Evolutionary conservation across 1,284 basidiomycete species (phyloP), one percentile per base, ranked within the genome.

Genomic region (Porodaedalea pini): DNA sequence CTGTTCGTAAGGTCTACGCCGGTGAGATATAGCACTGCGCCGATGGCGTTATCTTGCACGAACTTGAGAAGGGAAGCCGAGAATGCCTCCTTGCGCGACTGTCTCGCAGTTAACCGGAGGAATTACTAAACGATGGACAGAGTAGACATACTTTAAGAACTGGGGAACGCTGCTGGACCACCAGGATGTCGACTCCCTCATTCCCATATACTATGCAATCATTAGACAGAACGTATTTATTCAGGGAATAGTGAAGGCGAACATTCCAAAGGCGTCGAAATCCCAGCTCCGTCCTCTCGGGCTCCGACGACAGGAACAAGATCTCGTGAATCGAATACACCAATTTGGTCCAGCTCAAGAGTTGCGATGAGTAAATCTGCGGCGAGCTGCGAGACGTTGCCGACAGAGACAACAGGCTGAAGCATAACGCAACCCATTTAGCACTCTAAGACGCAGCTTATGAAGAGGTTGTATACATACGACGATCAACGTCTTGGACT

Each of bases 331-430:
- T 83, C 78, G 21, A 90, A 79, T 19, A 85, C 68, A 29, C 83
- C 90, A 7, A 90, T 71, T 40, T 79, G 76, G 53, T 70, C 67
- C 7, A 92, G 76, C 15, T 72, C 74, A 44, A 90, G 74, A 0
- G 86, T 84, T 4, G 83, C 69, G 56, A 91, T 85, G 57, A 92
- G 71, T 11, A 92, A 71, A 70, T 92, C 90, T 15, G 74, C 82
- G 0, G 88, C 81, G 15, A 92, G 78, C 66, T 92, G 90, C 5
- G 84, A 77, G 37, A 92, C 79, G 72, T 92, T 92, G 45, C 86
- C 90, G 23, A 84, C 80, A 1, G 90, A 91, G 3, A 92, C 88
- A 44, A 91, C 69, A 23, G 90, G 90, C 90, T 92, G 65, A 8
- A 40, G 3, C 4, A 43, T 13, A 27, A n/a, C 10, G 31, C 15